Evolutionary conservation across 2,329 filamentous ascomycete genomes (phyloP).

Genomic region (Cladophialophora psammophila): DNA sequence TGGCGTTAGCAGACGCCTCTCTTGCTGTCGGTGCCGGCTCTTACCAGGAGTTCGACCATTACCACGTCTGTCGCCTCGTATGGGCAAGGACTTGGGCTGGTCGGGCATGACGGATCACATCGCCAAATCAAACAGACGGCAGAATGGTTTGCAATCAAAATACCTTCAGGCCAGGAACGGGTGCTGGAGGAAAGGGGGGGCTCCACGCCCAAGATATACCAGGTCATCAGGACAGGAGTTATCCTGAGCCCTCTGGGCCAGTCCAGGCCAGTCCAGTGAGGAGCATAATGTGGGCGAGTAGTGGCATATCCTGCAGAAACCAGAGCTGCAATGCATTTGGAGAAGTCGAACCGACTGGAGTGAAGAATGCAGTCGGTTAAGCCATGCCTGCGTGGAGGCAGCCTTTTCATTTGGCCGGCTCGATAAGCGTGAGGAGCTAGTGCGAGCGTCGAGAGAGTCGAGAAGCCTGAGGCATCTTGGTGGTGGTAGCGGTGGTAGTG

Average conservation of each 20-base stretch:
- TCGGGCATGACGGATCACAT: background rate
- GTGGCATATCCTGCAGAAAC: background rate
- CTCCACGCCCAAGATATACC: background rate
- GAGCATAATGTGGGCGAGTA: background rate
- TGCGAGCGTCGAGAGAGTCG: background rate
- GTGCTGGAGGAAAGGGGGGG: background rate
- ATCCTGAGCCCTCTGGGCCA: constrained; percentile 2
- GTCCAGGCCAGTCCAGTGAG: background rate
- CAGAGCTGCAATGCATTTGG: background rate
- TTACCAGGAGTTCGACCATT: background rate
- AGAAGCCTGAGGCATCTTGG: background rate
- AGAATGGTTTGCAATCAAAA: background rate
- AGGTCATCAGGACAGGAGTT: background rate
- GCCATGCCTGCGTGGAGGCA: background rate
- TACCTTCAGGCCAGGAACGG: background rate
- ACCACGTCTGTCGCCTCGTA: background rate
- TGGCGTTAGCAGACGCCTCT: background rate
- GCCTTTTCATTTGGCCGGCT: background rate
- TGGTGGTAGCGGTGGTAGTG: background rate
- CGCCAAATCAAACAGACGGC: background rate
- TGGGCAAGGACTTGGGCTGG: background rate
- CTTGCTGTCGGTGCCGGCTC: background rate
- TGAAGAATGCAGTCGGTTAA: background rate
- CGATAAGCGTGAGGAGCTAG: background rate
- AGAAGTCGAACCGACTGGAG: background rate